phyloP scores from a whole-genome alignment of 1,284 basidiomycete species.

The Meripilus lineatus region DNA sequence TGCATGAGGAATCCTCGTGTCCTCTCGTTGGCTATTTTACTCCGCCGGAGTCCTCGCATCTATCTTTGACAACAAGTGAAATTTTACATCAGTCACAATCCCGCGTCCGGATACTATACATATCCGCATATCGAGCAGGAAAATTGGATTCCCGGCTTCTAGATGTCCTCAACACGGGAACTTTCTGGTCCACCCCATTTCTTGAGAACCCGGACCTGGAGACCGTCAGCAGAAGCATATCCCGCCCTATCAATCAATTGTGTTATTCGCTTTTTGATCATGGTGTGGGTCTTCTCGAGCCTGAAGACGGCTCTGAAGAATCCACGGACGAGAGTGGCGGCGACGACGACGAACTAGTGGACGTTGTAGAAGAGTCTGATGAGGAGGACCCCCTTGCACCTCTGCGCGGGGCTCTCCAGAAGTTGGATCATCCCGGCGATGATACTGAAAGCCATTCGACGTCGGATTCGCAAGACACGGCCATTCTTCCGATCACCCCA shows the following conservation, averaged over 20 bases:
- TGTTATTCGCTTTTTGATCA: conserved; percentile 66
- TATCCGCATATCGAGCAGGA: conserved; percentile 61
- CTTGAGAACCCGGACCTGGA: conserved; percentile 74
- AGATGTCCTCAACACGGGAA: conserved; percentile 56
- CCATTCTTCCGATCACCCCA: conserved; percentile 22
- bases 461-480: conserved; percentile 11
- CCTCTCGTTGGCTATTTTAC: conserved; percentile 49
- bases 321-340: conserved; percentile 33
- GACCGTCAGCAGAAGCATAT: conserved; percentile 54
- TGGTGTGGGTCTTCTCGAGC: conserved; percentile 51
- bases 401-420: conserved; percentile 61
- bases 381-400: conserved; percentile 54
- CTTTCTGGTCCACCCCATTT: conserved; percentile 67
- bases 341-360: conserved; percentile 52
- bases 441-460: background rate
- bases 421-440: conserved; percentile 40
- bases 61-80: conserved; percentile 25
- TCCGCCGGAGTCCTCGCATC: conserved; percentile 16
- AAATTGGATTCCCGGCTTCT: conserved; percentile 50
- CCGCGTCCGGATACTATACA: conserved; percentile 41
- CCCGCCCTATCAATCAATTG: conserved; percentile 59
- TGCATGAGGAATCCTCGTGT: conserved; percentile 54
- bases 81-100: conserved; percentile 20
- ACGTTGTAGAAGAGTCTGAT: conserved; percentile 45
- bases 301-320: conserved; percentile 17